Base-by-base conservation (phyloP, 495 filamentous ascomycete species). In the Pyrenopolyporus hunteri region DNA sequence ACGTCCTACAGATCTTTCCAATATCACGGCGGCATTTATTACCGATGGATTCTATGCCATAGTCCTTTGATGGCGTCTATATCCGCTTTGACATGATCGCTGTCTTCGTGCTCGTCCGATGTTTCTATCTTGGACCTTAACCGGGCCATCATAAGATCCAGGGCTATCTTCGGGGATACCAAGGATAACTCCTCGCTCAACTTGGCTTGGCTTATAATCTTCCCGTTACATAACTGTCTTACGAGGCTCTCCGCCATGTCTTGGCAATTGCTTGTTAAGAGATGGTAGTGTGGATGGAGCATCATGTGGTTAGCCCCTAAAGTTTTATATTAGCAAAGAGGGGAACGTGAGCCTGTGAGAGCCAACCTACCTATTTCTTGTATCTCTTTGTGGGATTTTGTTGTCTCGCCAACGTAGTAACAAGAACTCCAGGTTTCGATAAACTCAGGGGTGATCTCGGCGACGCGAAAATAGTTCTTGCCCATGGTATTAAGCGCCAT, bases 401-500 rank as follows among this genome's bases (percentile, higher is more conserved):
- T 64, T 20, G 65, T 68, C 46, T 68, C 65, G 8, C 65, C 65
- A 17, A 68, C 44, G 28, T 68, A 68, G 26, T 53, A 64, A 4
- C 60, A 64, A 17, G 65, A 61, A 14, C 39, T 68, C 65, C 65
- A 68, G 5, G 60, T 64, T 6, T 40, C 56, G 40, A 68, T 37
- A 35, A 55, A 57, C n/a, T 43, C 47, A 6, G 56, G 17, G 19
- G 51, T 57, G 8, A 64, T 45, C 29, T 68, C 65, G 31, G 60
- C 36, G 8, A 64, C 57, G 11, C 65, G 60, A 26, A 68, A 60
- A 13, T 44, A 53, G 10, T 57, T 68, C 28, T 57, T 68, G 13
- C 65, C 65, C 6, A 68, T 13, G n/a, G 52, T 48, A 11, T 51
- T 60, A 25, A 68, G 65, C 6, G 56, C 60, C 29, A 68, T 31